phyloP scores from a whole-genome alignment of 2,329 filamentous ascomycete genomes.

The Curvularia verruculosa region DNA sequence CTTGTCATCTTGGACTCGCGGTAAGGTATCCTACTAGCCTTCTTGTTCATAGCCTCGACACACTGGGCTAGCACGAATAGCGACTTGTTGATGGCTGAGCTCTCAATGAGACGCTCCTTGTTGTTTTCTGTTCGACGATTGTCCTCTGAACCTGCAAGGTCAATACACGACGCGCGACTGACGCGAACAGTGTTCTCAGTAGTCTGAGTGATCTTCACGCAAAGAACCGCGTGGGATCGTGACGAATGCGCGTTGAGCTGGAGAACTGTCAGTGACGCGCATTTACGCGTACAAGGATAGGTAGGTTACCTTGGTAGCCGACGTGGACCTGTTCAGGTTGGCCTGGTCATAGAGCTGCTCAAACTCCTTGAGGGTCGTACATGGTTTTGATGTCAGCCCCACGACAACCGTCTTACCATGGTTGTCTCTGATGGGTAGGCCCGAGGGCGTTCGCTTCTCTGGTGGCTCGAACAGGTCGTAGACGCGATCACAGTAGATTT shows the following conservation, averaged over 20 bases:
- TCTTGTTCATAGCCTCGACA: conserved; percentile 88
- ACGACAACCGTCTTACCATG: conserved; percentile 87
- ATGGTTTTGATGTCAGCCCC: conserved; percentile 81
- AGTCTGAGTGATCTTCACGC: conserved; percentile 83
- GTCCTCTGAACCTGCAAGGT: conserved; percentile 93
- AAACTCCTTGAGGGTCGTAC: conserved; percentile 86
- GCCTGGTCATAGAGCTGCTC: conserved; percentile 89
- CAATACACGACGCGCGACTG: conserved; percentile 90
- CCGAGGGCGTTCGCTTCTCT: conserved; percentile 82
- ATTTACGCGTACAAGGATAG: not conserved
- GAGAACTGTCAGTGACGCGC: conserved; percentile 2
- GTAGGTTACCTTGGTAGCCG: conserved; percentile 72
- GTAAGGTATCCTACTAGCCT: conserved; percentile 80
- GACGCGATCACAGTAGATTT: conserved; percentile 97
- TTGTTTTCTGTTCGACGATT: conserved; percentile 93
- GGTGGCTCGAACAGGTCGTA: conserved; percentile 87
- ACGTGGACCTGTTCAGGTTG: conserved; percentile 87
- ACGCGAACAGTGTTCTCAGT: conserved; percentile 69
- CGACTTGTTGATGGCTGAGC: conserved; percentile 96
- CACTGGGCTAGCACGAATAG: conserved; percentile 94
- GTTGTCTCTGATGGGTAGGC: conserved; percentile 82
- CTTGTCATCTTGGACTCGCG: conserved; percentile 97
- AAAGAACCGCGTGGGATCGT: conserved; percentile 86
- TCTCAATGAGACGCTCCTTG: conserved; percentile 91
- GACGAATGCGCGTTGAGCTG: conserved; percentile 87